These are phyloP conservation scores for Thielaviopsis punctulata DNA, from an alignment of 2,329 filamentous ascomycete genomes.

Conservation along the genomic window DNA sequence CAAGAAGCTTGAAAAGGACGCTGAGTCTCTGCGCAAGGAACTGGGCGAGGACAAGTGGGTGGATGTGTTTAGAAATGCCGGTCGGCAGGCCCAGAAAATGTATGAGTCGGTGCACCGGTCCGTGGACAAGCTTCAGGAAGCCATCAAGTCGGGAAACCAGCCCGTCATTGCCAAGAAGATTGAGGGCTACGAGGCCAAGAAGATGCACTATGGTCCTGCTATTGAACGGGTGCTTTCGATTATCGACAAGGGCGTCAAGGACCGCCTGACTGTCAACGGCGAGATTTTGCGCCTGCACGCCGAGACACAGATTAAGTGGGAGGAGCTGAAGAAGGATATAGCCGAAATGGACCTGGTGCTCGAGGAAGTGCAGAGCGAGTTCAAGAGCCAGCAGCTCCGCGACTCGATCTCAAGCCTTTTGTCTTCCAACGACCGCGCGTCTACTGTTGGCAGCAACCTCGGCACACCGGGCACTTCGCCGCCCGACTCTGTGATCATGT, in stretches of 20 bases:
- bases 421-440: conserved; percentile 64
- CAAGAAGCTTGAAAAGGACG: conserved; percentile 75
- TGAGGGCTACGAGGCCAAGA: conserved; percentile 89
- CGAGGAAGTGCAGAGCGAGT: conserved; percentile 51
- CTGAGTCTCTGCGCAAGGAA: conserved; percentile 75
- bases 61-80: conserved; percentile 83
- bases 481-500: conserved; percentile 44
- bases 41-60: conserved; percentile 94
- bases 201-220: conserved; percentile 80
- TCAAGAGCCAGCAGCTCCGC: conserved; percentile 56
- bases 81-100: conserved; percentile 87
- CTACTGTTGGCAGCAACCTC: conserved; percentile 42
- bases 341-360: conserved; percentile 57
- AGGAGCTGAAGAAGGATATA: conserved; percentile 58
- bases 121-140: conserved; percentile 63
- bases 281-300: conserved; percentile 76
- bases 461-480: conserved; percentile 56
- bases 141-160: conserved; percentile 56
- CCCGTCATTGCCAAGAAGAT: conserved; percentile 61
- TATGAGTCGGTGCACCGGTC: conserved; percentile 86
- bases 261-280: conserved; percentile 90
- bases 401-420: conserved; percentile 85
- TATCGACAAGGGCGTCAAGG: conserved; percentile 88
- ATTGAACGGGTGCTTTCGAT: conserved; percentile 83
- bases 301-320: conserved; percentile 73